Conservation (phyloP, 345 rosid genomes). For the Mangifera indica region DNA sequence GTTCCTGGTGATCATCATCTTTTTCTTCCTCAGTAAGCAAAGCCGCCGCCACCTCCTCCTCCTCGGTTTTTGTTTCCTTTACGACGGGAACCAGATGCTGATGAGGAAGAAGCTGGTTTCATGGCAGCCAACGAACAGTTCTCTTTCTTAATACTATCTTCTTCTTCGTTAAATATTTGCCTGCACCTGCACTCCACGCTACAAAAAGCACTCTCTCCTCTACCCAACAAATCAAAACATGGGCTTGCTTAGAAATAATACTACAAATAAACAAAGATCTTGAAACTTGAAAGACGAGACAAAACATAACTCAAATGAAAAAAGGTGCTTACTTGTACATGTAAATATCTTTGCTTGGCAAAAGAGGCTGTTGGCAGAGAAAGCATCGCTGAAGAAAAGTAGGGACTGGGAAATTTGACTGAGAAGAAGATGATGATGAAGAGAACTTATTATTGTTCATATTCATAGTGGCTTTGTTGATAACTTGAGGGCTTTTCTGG, state of each 20-base stretch:
- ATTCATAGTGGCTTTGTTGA: conserved; percentile 51
- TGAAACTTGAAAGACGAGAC: background rate
- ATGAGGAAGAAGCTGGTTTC: conserved; percentile 29
- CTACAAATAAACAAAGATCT: background rate
- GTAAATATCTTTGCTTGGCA: conserved; percentile 79
- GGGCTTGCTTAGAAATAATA: background rate
- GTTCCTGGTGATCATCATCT: conserved; percentile 1
- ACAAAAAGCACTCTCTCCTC: conserved; percentile 85
- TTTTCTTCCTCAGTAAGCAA: conserved; percentile 39
- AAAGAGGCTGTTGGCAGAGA: conserved; percentile 67
- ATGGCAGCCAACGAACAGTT: conserved; percentile 48
- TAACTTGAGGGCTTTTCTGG: conserved; percentile 47
- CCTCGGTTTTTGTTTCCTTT: conserved; percentile 48
- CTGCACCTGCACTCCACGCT: conserved; percentile 90
- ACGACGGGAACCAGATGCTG: conserved; percentile 39
- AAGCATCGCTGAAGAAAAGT: conserved; percentile 66
- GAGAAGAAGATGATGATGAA: conserved; percentile 4
- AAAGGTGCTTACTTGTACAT: conserved; percentile 74
- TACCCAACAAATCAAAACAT: conserved; percentile 14
- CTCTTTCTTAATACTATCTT: conserved; percentile 45
- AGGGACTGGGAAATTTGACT: conserved; percentile 19
- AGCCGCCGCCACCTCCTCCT: conserved; percentile 66
- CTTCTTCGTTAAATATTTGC: conserved; percentile 84
- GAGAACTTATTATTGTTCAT: conserved; percentile 16
- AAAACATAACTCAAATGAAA: too few relatives aligned